Conservation (phyloP, 192 early-diverging fungal species). For the Phlyctochytrium planicorne region DNA sequence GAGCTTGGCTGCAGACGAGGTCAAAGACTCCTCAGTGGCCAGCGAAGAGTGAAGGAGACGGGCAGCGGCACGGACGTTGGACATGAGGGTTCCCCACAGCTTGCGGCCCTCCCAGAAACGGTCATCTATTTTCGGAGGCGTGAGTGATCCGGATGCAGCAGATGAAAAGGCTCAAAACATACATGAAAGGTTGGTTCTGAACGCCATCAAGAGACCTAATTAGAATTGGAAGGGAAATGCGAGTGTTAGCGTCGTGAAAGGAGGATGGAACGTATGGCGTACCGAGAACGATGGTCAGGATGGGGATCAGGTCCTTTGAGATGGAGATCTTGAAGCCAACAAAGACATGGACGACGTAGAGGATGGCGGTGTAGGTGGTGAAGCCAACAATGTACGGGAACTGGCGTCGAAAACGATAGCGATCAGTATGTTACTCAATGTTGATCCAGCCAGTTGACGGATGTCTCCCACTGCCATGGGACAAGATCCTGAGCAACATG, state of each 20-base stretch:
- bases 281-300: conserved; percentile 4
- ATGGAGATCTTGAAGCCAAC: not conserved
- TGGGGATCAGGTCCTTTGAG: conserved; percentile 1
- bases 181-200: conserved; percentile 2
- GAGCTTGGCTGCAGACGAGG: not conserved
- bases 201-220: conserved; percentile 1
- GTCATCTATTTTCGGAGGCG: conserved; percentile 1
- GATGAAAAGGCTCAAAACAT: too few species aligned
- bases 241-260: too few species aligned
- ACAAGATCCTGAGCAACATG: not conserved
- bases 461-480: too few species aligned
- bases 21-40: not conserved
- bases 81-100: conserved; percentile 11
- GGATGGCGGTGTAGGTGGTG: conserved; percentile 5
- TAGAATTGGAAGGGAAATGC: too few species aligned
- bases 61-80: not conserved
- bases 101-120: conserved; percentile 32
- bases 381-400: not conserved
- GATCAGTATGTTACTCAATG: too few species aligned
- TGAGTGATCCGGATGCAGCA: not conserved
- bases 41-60: not conserved
- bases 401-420: too few species aligned
- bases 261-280: too few species aligned
- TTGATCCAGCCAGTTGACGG: too few species aligned
- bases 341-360: not conserved